Percentiles rank a stretch among this genome's conserved stretches.
phyloP scores from a whole-genome alignment of 768 basidiomycete species.

The Boletus fagicola region DNA sequence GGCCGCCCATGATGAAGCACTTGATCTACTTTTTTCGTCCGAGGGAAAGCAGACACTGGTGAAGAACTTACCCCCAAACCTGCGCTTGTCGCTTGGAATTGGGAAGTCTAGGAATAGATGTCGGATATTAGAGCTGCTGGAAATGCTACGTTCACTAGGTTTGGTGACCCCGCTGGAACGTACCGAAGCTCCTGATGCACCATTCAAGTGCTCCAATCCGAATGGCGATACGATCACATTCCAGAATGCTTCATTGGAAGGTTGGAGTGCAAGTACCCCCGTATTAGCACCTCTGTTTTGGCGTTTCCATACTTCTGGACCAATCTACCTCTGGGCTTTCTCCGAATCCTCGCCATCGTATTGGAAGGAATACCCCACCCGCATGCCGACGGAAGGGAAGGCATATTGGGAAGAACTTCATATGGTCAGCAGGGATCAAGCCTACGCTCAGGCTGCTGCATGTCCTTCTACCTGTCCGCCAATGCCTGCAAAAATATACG shows the following conservation, averaged over 20 bases:
- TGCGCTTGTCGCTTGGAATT: constrained; percentile 55
- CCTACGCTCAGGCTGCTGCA: constrained; percentile 25
- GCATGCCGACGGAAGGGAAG: constrained; percentile 38
- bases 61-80: constrained; percentile 48
- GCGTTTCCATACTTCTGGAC: constrained; percentile 53
- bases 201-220: constrained; percentile 44
- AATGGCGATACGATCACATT: constrained; percentile 47
- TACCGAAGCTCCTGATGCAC: constrained; percentile 41
- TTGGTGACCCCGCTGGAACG: constrained; percentile 57
- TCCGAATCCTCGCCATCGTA: constrained; percentile 52
- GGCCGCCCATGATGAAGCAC: constrained; percentile 53
- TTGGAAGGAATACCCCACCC: constrained; percentile 49
- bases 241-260: constrained; percentile 41
- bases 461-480: constrained; percentile 22
- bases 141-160: constrained; percentile 55
- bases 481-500: constrained; percentile 25
- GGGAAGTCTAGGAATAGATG: constrained; percentile 57
- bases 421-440: constrained; percentile 42
- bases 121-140: constrained; percentile 60
- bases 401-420: constrained; percentile 60
- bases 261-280: constrained; percentile 45
- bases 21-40: constrained; percentile 51
- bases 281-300: constrained; percentile 60
- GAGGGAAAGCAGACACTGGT: constrained; percentile 50
- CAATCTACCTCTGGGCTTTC: constrained; percentile 59